A percentile compares a stretch with the other conserved stretches of the same genome.
phyloP scores from a whole-genome alignment of 2,329 filamentous ascomycete species.

The Trichoderma sp. region DNA sequence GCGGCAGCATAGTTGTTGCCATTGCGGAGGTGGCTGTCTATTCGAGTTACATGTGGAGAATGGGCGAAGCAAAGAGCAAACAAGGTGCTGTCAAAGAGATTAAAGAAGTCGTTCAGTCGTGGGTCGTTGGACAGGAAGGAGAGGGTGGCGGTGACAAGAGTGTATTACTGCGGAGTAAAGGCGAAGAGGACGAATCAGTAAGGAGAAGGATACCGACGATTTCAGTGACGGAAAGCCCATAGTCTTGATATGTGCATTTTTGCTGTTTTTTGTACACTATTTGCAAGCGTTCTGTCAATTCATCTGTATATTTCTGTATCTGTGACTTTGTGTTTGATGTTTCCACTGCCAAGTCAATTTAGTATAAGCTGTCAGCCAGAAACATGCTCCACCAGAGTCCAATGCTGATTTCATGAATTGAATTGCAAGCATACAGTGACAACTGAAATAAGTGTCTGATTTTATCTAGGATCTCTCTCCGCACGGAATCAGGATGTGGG shows the following conservation, averaged over 20 bases:
- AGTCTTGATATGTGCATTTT: background rate
- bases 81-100: conserved; percentile 65
- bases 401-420: background rate
- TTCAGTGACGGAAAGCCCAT: background rate
- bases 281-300: background rate
- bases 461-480: no score
- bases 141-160: conserved; percentile 33
- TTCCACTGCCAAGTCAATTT: background rate
- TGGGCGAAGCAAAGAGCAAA: conserved; percentile 68
- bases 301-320: background rate
- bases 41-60: conserved; percentile 71
- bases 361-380: background rate
- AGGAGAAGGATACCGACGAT: conserved; percentile 37
- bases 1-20: conserved; percentile 69
- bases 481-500: no score
- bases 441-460: no score
- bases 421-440: background rate
- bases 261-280: background rate
- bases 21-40: conserved; percentile 80
- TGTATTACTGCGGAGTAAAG: conserved; percentile 36
- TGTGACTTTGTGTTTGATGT: background rate
- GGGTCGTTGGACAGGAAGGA: conserved; percentile 59
- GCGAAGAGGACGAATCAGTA: conserved; percentile 32
- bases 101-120: conserved; percentile 72
- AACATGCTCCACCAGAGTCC: background rate